phyloP scores from a whole-genome alignment of 768 basidiomycete genomes.

The Xanthoconium purpureum region DNA sequence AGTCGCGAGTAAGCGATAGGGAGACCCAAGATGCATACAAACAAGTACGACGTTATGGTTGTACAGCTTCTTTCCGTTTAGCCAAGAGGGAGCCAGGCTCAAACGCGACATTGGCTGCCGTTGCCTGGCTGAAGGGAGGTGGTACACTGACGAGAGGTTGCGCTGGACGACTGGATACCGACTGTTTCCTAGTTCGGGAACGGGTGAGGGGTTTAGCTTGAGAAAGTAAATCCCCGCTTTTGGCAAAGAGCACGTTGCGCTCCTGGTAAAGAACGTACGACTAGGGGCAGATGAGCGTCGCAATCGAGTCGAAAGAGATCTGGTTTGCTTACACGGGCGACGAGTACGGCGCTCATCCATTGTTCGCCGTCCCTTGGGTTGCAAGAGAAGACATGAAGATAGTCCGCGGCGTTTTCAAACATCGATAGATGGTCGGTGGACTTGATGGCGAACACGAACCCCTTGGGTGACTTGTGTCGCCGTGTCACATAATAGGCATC shows the following conservation, averaged over 20 bases:
- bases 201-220: slow-evolving; percentile 36
- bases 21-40: neutral
- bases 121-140: slow-evolving; percentile 35
- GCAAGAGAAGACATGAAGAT: slow-evolving; percentile 82
- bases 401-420: slow-evolving; percentile 87
- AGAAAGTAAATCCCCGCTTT: slow-evolving; percentile 19
- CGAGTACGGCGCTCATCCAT: slow-evolving; percentile 78
- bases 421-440: slow-evolving; percentile 81
- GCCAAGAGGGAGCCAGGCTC: slow-evolving; percentile 74
- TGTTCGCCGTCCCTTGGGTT: slow-evolving; percentile 65
- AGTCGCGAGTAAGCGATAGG: slow-evolving; percentile 3
- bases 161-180: slow-evolving; percentile 35
- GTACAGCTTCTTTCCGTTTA: slow-evolving; percentile 41
- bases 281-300: slow-evolving; percentile 36
- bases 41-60: neutral
- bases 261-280: slow-evolving; percentile 84
- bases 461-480: slow-evolving; percentile 76
- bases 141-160: slow-evolving; percentile 50
- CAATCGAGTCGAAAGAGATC: neutral
- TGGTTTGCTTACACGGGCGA: slow-evolving; percentile 65
- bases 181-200: slow-evolving; percentile 36
- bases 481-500: slow-evolving; percentile 83
- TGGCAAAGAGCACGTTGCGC: slow-evolving; percentile 53
- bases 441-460: slow-evolving; percentile 83
- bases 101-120: slow-evolving; percentile 47